Evolutionary conservation across 2,329 filamentous ascomycete genomes (phyloP).

Genomic region (Penicillium expansum): DNA sequence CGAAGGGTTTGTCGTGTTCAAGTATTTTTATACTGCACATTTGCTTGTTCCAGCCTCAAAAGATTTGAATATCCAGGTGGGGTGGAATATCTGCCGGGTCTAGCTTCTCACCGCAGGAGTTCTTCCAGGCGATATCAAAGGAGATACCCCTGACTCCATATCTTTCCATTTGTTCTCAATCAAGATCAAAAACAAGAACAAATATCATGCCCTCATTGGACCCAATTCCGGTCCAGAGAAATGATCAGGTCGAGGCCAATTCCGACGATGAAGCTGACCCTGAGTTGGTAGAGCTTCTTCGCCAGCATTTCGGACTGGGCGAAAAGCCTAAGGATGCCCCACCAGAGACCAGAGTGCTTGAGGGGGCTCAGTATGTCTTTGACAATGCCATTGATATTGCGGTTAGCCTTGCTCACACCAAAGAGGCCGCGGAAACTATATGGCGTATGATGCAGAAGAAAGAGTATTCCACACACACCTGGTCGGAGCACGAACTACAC

Average conservation of each 20-base stretch:
- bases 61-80: not conserved
- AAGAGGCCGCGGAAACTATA: conserved; percentile 76
- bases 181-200: not conserved
- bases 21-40: not conserved
- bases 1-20: not conserved
- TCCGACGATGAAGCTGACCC: conserved; percentile 89
- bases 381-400: conserved; percentile 92
- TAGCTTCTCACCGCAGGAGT: conserved; percentile 1
- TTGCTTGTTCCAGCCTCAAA: not conserved
- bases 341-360: conserved; percentile 77
- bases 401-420: conserved; percentile 77
- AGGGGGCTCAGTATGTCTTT: conserved; percentile 80
- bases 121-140: not conserved
- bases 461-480: conserved; percentile 77
- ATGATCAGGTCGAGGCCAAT: conserved; percentile 52
- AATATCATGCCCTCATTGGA: conserved; percentile 20
- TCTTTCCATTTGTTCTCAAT: not conserved
- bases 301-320: conserved; percentile 70
- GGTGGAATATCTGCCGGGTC: not conserved
- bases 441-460: conserved; percentile 79
- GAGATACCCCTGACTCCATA: conserved; percentile 4
- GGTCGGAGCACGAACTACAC: conserved; percentile 86
- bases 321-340: conserved; percentile 53
- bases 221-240: conserved; percentile 13
- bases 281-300: conserved; percentile 81